Evolutionary conservation across 768 basidiomycete species (phyloP), one percentile per base, ranked within the genome.

Genomic region (Rhodotorula toruloides): DNA sequence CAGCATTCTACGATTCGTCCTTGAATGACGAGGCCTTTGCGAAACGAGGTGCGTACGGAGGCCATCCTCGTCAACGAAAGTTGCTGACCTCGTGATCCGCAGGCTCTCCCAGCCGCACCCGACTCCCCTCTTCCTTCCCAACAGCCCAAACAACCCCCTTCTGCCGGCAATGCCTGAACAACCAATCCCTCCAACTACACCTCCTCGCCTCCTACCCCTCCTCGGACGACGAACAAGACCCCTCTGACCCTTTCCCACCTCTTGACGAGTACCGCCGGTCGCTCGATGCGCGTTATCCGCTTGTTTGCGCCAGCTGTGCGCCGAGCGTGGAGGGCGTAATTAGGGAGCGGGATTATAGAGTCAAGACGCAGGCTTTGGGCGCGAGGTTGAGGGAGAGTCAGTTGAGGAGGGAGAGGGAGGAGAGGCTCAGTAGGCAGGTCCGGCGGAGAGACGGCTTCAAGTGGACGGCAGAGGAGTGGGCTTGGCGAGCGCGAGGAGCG

Each of bases 111-210:
- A 54, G 25, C 67, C 39, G 29, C 4, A 25, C 32, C 22, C 48
- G 39, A 32, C 55, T 64, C 43, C 63, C 56, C 4, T 21, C 56
- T 9, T 36, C 50, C 9, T 49, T 69, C 42, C 34, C 54, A 34
- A 32, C 40, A 40, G 36, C 58, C 10, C n/a, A 40, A 25, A 47
- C 70, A 12, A 49, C 61, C 19, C 67, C 71, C 39, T 93, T 94
- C 79, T 97, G 92, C 78, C 86, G 87, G 72, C 84, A 84, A 12
- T 96, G 93, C 76, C 86, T 87, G 72, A 89, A 90, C n/a, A 97
- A 97, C 77, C 92, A 96, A 74, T 87, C 85, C 80, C 82, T 97
- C 44, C 80, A 91, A 58, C 80, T 89, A 67, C 90, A 91, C 77
- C 83, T 97, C 61, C 79, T 97, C 39, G 88, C 91, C 22, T 91